A percentile compares a stretch with the other conserved stretches of the same genome.
Conservation (phyloP, 306 rosid genomes). For the Gleditsia sinensis region DNA sequence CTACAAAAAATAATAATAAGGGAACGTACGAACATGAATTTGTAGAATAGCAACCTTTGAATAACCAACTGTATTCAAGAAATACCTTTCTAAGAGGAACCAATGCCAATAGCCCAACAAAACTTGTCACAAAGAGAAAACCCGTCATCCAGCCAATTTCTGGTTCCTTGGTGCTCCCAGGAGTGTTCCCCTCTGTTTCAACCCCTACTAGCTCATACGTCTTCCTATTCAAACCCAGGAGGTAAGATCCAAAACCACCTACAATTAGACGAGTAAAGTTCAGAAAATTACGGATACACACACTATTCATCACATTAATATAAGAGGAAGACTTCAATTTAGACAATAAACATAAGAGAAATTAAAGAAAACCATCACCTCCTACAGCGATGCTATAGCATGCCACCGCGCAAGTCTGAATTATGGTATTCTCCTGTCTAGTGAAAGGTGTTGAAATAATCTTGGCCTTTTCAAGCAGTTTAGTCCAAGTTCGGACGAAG, state of each 20-base stretch:
- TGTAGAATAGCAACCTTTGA: neutral
- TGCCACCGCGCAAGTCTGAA: conserved; percentile 94
- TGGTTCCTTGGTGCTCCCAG: conserved; percentile 84
- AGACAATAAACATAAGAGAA: neutral
- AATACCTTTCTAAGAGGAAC: conserved; percentile 89
- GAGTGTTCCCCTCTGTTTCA: conserved; percentile 65
- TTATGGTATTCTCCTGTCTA: conserved; percentile 81
- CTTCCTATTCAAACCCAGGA: conserved; percentile 72
- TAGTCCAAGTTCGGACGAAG: conserved; percentile 69
- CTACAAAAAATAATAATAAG: too few species aligned
- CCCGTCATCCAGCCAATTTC: conserved; percentile 88
- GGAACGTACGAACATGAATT: neutral
- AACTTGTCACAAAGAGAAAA: conserved; percentile 80
- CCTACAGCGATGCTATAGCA: conserved; percentile 82
- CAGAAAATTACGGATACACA: neutral
- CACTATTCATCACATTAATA: neutral
- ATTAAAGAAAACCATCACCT: conserved; percentile 49
- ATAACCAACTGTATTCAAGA: neutral
- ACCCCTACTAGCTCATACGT: conserved; percentile 76
- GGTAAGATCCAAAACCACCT: conserved; percentile 93
- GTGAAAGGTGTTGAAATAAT: conserved; percentile 76
- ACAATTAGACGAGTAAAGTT: conserved; percentile 26
- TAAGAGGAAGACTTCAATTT: neutral
- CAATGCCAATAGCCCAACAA: conserved; percentile 79
- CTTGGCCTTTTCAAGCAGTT: conserved; percentile 71